Evolutionary conservation across 495 filamentous ascomycete species (phyloP), one percentile per base, ranked within the genome.

Genomic region (Lichenothelia convexa): DNA sequence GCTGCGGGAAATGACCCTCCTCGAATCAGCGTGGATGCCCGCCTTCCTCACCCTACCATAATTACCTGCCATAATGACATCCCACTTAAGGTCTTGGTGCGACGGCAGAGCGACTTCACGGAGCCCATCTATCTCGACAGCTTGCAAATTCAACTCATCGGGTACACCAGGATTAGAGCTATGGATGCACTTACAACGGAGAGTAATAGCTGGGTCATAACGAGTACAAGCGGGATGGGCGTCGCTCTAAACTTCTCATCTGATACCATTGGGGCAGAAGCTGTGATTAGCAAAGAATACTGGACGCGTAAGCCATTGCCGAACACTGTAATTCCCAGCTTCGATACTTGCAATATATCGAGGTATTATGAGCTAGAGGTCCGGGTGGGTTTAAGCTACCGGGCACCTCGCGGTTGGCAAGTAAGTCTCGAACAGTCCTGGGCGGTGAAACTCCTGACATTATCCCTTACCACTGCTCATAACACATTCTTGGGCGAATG

Each of bases 31-130:
- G 69, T 93, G 22, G 87, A 93, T 48, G 75, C 78, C 4, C 70
- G 87, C 4, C 59, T 97, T 21, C 89, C 89, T 0, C 78, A 86
- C 51, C 89, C 89, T 3, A 68, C 85, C 3, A 83, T 93, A 29
- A 53, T 94, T 18, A 93, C 84, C 0, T 93, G 87, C 58, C 85
- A 85, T 50, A 66, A 84, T 39, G 71, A 80, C 0, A 50, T 97
- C 3, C 84, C 89, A 12, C 61, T 97, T 3, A 73, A 85, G 0
- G 53, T 97, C 5, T 53, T 97, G 4, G 64, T 78, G 15, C 78
- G 72, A 36, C 91, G 81, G 49, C 51, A 79, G 5, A 75, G 65
- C n/a, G 66, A 75, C 4, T 65, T 64, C 24, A 53, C 57, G 3
- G 73, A 75, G 20, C 63, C 68, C 1, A 59, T 94, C 3, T 78